phyloP scores from a whole-genome alignment of 106 monocot genomes.

The Apostasia ramifera region DNA sequence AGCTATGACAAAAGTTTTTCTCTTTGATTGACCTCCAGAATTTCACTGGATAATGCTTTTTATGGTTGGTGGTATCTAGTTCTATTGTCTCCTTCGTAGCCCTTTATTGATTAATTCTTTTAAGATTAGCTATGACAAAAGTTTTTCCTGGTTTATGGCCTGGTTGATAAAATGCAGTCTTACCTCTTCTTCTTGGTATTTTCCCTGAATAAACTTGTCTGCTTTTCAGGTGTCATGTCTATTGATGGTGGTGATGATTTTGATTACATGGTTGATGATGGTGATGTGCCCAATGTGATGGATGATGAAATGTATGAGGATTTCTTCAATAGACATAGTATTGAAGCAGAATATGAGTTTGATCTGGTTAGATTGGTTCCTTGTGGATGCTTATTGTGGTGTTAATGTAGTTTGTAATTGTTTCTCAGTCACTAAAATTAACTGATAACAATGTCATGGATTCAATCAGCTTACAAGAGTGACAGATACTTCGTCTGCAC shows the following conservation, averaged over 20 bases:
- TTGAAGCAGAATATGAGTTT: slow-evolving; percentile 24
- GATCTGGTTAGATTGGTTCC: slow-evolving; percentile 16
- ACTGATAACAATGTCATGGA: background rate
- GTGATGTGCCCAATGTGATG: slow-evolving; percentile 12
- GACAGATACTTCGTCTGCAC: slow-evolving; percentile 18
- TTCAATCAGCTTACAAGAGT: slow-evolving; percentile 20
- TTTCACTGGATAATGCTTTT: background rate
- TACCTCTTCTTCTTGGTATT: background rate
- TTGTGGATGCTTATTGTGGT: background rate
- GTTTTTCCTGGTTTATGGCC: background rate
- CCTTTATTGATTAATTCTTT: background rate
- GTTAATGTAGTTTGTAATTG: background rate
- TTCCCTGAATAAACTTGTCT: background rate
- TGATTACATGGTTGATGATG: slow-evolving; percentile 12
- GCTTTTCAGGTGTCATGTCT: background rate
- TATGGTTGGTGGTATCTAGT: background rate
- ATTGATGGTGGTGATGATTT: slow-evolving; percentile 14
- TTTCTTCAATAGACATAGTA: slow-evolving; percentile 9
- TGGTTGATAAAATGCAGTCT: background rate
- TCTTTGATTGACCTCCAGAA: background rate
- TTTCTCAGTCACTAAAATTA: background rate
- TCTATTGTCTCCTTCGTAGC: background rate
- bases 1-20: background rate
- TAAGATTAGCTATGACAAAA: background rate
- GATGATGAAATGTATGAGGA: slow-evolving; percentile 17